A percentile compares a stretch with the other conserved stretches of the same genome.
These are phyloP conservation scores for Hypoxylon lenormandii DNA, from an alignment of 495 filamentous ascomycete genomes.

Conservation along the genomic window DNA sequence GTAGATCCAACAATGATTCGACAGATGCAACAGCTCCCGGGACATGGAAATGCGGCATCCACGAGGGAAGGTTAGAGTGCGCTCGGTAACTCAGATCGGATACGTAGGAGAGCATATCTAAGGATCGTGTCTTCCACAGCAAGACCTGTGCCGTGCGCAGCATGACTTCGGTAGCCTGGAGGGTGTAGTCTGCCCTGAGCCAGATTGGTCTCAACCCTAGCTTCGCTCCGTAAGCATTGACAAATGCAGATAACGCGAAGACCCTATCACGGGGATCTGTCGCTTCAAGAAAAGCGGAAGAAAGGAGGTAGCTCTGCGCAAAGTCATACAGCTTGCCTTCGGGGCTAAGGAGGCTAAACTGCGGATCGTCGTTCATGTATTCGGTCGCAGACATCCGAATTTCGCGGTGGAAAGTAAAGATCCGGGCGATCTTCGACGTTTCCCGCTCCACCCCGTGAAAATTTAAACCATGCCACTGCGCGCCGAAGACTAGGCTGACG, in stretches of 20 bases:
- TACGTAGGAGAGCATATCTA: conserved; percentile 34
- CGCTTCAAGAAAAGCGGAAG: conserved; percentile 31
- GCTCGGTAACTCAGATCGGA: conserved; percentile 15
- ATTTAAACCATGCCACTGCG: conserved; percentile 36
- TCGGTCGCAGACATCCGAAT: conserved; percentile 25
- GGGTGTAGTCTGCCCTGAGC: conserved; percentile 37
- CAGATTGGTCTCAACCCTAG: conserved; percentile 14
- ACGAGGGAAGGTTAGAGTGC: conserved; percentile 31
- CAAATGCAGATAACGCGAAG: conserved; percentile 35
- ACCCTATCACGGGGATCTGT: conserved; percentile 42
- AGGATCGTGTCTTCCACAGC: conserved; percentile 28
- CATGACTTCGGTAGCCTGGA: conserved; percentile 26
- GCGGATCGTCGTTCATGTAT: conserved; percentile 8
- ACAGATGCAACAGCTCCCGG: conserved; percentile 31
- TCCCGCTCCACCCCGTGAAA: conserved; percentile 26
- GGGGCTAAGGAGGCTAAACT: conserved; percentile 10
- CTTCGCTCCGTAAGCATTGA: conserved; percentile 19
- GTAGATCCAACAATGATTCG: conserved; percentile 25
- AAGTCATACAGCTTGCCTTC: conserved; percentile 30
- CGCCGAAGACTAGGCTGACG: conserved; percentile 37
- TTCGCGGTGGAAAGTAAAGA: conserved; percentile 36
- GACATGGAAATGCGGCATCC: conserved; percentile 39
- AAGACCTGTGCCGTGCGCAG: conserved; percentile 25
- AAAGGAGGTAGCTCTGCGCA: conserved; percentile 32
- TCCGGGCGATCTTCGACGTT: conserved; percentile 20